Conservation (phyloP, 2,329 filamentous ascomycete genomes). For the Arthrobotrys conoides region DNA sequence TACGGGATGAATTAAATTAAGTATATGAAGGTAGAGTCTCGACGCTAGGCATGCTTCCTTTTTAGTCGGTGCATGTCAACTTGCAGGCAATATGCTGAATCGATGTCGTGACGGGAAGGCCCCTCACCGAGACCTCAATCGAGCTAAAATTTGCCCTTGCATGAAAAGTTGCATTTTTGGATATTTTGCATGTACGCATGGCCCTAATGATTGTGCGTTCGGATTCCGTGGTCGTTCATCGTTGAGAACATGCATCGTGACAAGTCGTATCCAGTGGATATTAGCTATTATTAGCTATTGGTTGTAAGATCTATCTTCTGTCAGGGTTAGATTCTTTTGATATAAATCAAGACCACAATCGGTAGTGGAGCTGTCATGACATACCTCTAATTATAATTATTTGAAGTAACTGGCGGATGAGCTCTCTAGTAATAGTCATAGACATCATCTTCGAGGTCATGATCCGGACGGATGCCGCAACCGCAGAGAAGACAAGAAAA, state of each 20-base stretch:
- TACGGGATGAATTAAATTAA: too few relatives aligned
- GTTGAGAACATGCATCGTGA: not conserved
- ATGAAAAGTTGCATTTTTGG: not conserved
- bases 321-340: too few relatives aligned
- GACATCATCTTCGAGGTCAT: slow-evolving; percentile 45
- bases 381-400: too few relatives aligned
- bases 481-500: slow-evolving; percentile 53
- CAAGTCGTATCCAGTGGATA: too few relatives aligned
- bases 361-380: too few relatives aligned
- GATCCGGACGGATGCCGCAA: slow-evolving; percentile 44
- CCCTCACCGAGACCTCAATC: not conserved
- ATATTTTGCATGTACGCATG: too few relatives aligned
- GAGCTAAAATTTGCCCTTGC: not conserved
- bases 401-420: not conserved
- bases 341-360: too few relatives aligned
- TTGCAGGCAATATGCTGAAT: slow-evolving; percentile 6
- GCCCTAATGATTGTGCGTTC: not conserved
- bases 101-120: not conserved
- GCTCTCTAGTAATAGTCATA: slow-evolving; percentile 46
- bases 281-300: too few relatives aligned
- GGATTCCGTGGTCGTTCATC: slow-evolving; percentile 6
- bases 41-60: not conserved
- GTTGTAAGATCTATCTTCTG: too few relatives aligned
- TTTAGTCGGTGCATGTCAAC: not conserved
- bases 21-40: too few relatives aligned